Evolutionary conservation across 257 asterid genomes (phyloP).

Genomic region (Agastache rugosa): DNA sequence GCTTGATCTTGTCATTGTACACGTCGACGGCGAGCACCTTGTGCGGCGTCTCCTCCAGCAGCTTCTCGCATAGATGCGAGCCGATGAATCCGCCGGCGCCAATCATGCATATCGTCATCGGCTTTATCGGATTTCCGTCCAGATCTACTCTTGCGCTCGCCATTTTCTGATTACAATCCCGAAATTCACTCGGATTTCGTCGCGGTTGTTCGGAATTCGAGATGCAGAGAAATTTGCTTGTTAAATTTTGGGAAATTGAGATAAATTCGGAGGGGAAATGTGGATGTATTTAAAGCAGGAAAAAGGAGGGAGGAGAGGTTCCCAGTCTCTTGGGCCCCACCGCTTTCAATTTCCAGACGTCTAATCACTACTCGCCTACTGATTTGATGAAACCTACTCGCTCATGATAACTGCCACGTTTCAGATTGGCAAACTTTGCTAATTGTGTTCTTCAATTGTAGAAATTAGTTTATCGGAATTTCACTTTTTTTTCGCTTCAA

Average conservation of each 20-base stretch:
- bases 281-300: constrained; percentile 61
- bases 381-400: constrained; percentile 28
- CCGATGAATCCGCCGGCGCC: constrained; percentile 99
- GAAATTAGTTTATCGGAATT: background rate
- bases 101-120: constrained; percentile 86
- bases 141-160: constrained; percentile 82
- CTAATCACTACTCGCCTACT: constrained; percentile 35
- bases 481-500: too few relatives aligned
- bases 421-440: too few relatives aligned
- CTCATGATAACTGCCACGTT: constrained; percentile 28
- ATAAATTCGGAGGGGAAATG: constrained; percentile 23
- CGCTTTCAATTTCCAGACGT: constrained; percentile 26
- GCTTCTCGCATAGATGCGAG: constrained; percentile 91
- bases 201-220: constrained; percentile 1
- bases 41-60: constrained; percentile 80
- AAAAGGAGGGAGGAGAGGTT: constrained; percentile 59
- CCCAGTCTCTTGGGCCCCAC: constrained; percentile 40
- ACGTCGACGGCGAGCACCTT: constrained; percentile 91
- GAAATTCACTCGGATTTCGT: background rate
- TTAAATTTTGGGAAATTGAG: constrained; percentile 17
- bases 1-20: constrained; percentile 85
- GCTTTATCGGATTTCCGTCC: constrained; percentile 78
- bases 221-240: constrained; percentile 18
- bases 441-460: background rate
- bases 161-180: constrained; percentile 44